phyloP scores from a whole-genome alignment of 208 protist species.

The Wallacemonas sp. region DNA sequence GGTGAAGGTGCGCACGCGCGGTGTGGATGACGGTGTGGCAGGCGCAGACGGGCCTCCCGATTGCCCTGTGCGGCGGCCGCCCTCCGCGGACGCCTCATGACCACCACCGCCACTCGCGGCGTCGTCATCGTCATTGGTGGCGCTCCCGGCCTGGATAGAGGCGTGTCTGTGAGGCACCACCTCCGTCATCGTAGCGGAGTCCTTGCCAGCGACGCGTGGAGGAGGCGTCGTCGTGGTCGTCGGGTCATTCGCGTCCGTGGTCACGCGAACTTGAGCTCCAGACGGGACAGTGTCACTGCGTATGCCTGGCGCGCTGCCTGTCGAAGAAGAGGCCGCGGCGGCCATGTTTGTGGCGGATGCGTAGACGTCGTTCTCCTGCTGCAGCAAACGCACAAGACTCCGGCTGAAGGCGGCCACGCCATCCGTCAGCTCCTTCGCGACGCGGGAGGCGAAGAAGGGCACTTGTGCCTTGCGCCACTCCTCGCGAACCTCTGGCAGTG shows the following conservation, averaged over 20 bases:
- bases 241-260: too few relatives aligned
- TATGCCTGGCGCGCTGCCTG: neutral
- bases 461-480: conserved; percentile 55
- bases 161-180: neutral
- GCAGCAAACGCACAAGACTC: conserved; percentile 39
- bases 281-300: neutral
- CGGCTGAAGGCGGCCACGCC: conserved; percentile 30
- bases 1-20: conserved; percentile 1
- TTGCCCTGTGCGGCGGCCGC: neutral
- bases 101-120: too few relatives aligned
- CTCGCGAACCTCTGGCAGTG: conserved; percentile 54
- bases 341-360: conserved; percentile 3
- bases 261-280: too few relatives aligned
- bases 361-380: conserved; percentile 36
- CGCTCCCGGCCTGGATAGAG: conserved; percentile 2
- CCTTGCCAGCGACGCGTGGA: conserved; percentile 1
- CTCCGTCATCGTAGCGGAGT: conserved; percentile 7
- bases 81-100: too few relatives aligned
- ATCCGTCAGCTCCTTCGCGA: conserved; percentile 28
- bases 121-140: neutral
- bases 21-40: neutral
- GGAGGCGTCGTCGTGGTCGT: too few relatives aligned
- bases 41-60: too few relatives aligned
- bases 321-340: neutral
- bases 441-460: conserved; percentile 35